Conservation (phyloP, 2,329 filamentous ascomycete genomes). For the Arthrobotrys megalospora region DNA sequence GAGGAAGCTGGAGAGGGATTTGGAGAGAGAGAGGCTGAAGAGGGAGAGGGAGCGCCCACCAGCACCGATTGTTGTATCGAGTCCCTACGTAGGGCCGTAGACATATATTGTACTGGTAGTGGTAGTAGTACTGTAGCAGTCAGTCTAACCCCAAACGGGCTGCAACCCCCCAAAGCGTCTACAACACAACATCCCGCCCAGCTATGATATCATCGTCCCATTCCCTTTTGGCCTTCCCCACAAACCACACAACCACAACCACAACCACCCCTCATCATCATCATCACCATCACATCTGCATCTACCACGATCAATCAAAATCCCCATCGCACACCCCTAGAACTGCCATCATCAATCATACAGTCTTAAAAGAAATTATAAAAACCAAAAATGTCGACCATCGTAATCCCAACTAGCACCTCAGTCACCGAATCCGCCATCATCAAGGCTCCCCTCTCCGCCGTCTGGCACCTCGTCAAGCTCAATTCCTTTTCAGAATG, state of each 20-base stretch:
- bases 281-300: not conserved
- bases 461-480: conserved; percentile 83
- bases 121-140: not conserved
- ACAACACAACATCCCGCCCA: conserved; percentile 35
- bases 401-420: conserved; percentile 76
- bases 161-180: conserved; percentile 37
- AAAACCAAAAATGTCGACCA: conserved; percentile 63
- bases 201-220: conserved; percentile 51
- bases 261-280: not conserved
- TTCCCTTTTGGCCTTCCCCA: not conserved
- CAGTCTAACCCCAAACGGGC: conserved; percentile 17
- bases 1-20: too few species aligned
- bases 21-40: too few species aligned
- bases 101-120: too few species aligned
- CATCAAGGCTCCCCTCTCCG: conserved; percentile 77
- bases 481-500: conserved; percentile 78
- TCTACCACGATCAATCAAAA: too few species aligned
- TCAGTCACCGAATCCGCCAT: conserved; percentile 78
- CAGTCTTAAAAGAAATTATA: not conserved
- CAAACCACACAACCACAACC: not conserved
- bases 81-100: too few species aligned
- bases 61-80: too few species aligned
- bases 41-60: too few species aligned
- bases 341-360: not conserved
- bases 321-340: not conserved